Evolutionary conservation across 345 rosid genomes (phyloP).

Genomic region (Noccaea bulbosa): DNA sequence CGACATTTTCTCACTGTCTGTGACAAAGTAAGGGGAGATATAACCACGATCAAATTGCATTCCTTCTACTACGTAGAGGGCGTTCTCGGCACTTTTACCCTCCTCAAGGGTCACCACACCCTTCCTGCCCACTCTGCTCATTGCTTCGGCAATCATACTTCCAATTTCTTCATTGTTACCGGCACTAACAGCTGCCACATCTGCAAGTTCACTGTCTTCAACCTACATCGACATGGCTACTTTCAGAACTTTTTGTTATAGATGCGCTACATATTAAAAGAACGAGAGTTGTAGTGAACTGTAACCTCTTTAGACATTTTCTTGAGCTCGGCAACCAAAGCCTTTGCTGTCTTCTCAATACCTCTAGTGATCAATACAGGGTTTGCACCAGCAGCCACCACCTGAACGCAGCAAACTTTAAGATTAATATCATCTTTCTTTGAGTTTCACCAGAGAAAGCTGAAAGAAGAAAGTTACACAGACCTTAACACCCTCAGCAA

Average conservation of each 20-base stretch:
- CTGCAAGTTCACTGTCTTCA: constrained; percentile 98
- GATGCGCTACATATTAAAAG: neutral
- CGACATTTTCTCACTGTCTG: constrained; percentile 96
- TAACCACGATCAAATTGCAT: constrained; percentile 99
- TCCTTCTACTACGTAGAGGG: constrained; percentile 96
- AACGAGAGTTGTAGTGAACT: neutral
- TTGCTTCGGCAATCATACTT: constrained; percentile 96
- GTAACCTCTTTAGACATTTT: constrained; percentile 86
- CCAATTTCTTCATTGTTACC: constrained; percentile 96
- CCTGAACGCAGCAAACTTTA: constrained; percentile 47
- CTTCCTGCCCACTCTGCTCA: constrained; percentile 95
- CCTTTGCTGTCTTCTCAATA: constrained; percentile 90
- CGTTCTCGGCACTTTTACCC: constrained; percentile 97
- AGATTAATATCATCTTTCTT: neutral
- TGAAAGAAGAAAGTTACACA: constrained; percentile 26
- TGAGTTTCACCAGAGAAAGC: neutral
- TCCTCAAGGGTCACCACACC: constrained; percentile 99
- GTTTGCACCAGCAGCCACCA: constrained; percentile 99
- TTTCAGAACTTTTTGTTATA: neutral
- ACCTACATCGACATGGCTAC: constrained; percentile 56
- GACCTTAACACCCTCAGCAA: constrained; percentile 97
- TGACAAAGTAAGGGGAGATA: constrained; percentile 96
- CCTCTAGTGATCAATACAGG: constrained; percentile 96
- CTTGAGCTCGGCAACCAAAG: constrained; percentile 80
- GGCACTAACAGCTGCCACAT: constrained; percentile 99